Evolutionary conservation across 148 eudicot genomes (phyloP), one percentile per base, ranked within the genome.

Genomic region (Spergularia marina): DNA sequence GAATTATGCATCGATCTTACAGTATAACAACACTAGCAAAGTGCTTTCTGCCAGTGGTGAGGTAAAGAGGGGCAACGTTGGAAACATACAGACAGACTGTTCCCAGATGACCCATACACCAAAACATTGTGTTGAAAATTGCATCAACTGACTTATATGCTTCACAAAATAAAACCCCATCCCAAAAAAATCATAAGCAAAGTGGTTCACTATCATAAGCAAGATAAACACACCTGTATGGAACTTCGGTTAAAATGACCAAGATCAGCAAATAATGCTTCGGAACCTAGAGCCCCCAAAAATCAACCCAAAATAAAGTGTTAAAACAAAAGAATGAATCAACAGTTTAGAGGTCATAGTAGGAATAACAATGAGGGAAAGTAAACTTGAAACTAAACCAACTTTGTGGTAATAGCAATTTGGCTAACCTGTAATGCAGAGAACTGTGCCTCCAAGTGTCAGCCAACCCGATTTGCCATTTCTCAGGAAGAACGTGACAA

Each of bases 221-320:
- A 68, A 66, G 58, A 54, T 44, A 30, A 68, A 49, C 41, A 14
- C 13, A 88, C 91, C 91, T 86, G 91, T 73, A 89, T 89, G 60
- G 92, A 86, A 49, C 83, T 80, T 75, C 80, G 71, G 67, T 81
- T 81, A 66, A 89, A 89, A 80, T 89, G 92, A 75, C 92, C 92
- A 68, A 89, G 85, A 80, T 89, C 92, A 64, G 92, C 92, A 83
- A 89, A 89, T 77, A 89, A 55, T 71, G 92, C 92, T 85, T 89
- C 92, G n/a, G 92, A 74, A 80, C 92, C 92, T 88, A 86, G 76
- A 79, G 54, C 41, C 60, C 58, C 59, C 8, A 70, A 54, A 70
- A 14, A 23, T 21, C 18, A 10, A 61, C 18, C 23, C 10, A n/a
- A 18, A 58, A 17, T 0, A 17, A 1, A 15, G 15, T 6, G 66